Conservation (phyloP, 2,329 filamentous ascomycete species). For the Decorospora gaudefroyi region DNA sequence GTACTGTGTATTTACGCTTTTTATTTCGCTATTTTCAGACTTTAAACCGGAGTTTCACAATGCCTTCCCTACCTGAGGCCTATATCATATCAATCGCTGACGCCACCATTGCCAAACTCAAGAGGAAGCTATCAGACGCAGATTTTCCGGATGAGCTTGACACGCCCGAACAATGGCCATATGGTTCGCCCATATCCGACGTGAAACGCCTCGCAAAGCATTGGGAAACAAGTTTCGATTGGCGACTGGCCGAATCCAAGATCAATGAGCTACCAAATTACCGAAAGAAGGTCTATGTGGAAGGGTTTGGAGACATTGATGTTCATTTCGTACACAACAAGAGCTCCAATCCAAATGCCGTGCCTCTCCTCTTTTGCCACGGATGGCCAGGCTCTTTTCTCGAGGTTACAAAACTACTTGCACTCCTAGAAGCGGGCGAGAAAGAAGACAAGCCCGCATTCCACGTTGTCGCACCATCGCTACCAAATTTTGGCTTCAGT, state of each 20-base stretch:
- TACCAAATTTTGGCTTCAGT: constrained; percentile 64
- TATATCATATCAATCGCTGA: constrained; percentile 45
- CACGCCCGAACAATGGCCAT: constrained; percentile 56
- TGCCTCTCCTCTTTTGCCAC: constrained; percentile 70
- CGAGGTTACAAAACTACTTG: constrained; percentile 66
- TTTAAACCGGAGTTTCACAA: background rate
- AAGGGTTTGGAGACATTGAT: constrained; percentile 63
- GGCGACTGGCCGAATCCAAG: constrained; percentile 62
- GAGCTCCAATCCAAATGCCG: constrained; percentile 57
- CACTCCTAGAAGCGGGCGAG: constrained; percentile 44
- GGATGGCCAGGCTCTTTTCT: constrained; percentile 73
- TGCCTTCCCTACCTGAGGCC: constrained; percentile 22
- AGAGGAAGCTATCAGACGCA: constrained; percentile 59
- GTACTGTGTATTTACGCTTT: no score
- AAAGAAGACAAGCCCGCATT: constrained; percentile 53
- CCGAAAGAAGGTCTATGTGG: constrained; percentile 57
- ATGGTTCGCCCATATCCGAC: constrained; percentile 64
- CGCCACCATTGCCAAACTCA: constrained; percentile 57
- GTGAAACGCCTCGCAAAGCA: constrained; percentile 62
- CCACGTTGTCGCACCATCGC: constrained; percentile 58
- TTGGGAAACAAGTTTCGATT: constrained; percentile 64
- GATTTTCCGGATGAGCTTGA: constrained; percentile 61
- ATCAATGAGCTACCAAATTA: constrained; percentile 67
- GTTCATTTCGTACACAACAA: constrained; percentile 68
- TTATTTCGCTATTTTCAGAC: background rate